A percentile compares a stretch with the other conserved stretches of the same genome.
Conservation (phyloP, 495 filamentous ascomycete genomes). For the Staphylotrichum longicolle region DNA sequence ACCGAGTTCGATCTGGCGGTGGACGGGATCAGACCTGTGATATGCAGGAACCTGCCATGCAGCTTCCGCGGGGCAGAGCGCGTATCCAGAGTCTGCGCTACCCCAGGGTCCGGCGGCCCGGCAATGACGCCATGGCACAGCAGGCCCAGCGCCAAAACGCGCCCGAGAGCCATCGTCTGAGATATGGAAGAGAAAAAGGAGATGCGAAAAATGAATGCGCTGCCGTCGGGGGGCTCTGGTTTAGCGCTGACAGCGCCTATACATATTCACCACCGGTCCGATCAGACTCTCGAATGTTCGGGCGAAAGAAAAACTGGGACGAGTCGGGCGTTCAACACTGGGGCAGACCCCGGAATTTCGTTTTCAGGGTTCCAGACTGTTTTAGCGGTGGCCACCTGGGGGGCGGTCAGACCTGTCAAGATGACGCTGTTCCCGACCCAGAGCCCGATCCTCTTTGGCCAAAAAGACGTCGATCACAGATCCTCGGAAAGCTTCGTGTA, state of each 20-base stretch:
- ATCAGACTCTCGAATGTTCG: not conserved
- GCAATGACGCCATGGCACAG: conserved; percentile 41
- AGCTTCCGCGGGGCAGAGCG: conserved; percentile 48
- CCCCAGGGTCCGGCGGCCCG: conserved; percentile 22
- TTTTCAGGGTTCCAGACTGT: conserved; percentile 10
- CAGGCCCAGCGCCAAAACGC: conserved; percentile 28
- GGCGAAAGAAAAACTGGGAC: conserved; percentile 11
- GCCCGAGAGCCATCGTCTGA: conserved; percentile 25
- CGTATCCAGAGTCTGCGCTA: conserved; percentile 5
- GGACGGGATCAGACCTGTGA: conserved; percentile 66
- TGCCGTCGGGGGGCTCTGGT: not conserved
- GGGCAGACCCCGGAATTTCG: conserved; percentile 22
- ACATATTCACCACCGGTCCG: conserved; percentile 9
- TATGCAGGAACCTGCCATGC: conserved; percentile 86
- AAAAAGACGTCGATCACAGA: conserved; percentile 4
- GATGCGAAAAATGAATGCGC: not conserved
- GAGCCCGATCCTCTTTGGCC: not conserved
- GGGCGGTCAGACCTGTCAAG: conserved; percentile 15
- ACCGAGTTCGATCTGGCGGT: conserved; percentile 1
- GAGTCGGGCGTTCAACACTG: conserved; percentile 6
- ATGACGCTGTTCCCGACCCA: conserved; percentile 18
- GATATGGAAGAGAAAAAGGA: not conserved
- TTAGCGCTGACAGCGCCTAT: conserved; percentile 14
- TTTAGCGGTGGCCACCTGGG: conserved; percentile 22
- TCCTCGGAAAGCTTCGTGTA: too few species aligned